Evolutionary conservation across 1,284 basidiomycete species (phyloP), one percentile per base, ranked within the genome.

Genomic region (Malassezia cuniculi): DNA sequence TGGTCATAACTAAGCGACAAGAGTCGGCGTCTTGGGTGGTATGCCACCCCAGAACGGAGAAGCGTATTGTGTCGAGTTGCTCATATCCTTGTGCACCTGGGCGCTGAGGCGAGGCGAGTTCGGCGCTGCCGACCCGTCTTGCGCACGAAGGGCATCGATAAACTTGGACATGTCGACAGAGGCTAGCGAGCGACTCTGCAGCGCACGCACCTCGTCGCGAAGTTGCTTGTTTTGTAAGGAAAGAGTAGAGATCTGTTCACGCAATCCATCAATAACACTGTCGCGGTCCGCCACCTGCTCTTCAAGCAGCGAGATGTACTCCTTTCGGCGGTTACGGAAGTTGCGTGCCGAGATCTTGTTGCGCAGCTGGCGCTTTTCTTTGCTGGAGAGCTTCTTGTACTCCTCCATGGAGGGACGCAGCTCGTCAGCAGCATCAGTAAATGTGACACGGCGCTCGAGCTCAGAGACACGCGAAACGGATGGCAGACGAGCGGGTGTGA

Each of bases 311-410:
- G 80, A 76, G 50, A 94, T 90, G 69, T 94, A 90, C 69, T 93
- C 87, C 73, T 95, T 94, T 69, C 87, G 75, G 31, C 89, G 74
- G 24, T 87, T 84, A 20, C 90, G 75, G 72, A 95, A 94, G 66
- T 90, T 93, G 45, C 89, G 74, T 1, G 90, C 90, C 54, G 80
- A 83, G 50, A 95, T 89, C 78, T 95, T 95, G 73, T 95, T 95
- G 42, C 90, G 72, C 27, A 95, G 73, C 69, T 95, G 90, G 12
- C 90, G 73, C 71, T 95, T 95, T 71, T 95, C 89, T 71, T 94
- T 95, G 65, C 79, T 82, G 14, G 78, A 79, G 74, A 97, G 82
- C 70, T 86, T 93, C 69, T 84, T 81, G 73, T 94, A 94, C 56
- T 90, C 86, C 56, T 94, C 87, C 0, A 86, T 81, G 12, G 78